phyloP scores from a whole-genome alignment of 768 basidiomycete species.

The Pulveroboletus sp. region DNA sequence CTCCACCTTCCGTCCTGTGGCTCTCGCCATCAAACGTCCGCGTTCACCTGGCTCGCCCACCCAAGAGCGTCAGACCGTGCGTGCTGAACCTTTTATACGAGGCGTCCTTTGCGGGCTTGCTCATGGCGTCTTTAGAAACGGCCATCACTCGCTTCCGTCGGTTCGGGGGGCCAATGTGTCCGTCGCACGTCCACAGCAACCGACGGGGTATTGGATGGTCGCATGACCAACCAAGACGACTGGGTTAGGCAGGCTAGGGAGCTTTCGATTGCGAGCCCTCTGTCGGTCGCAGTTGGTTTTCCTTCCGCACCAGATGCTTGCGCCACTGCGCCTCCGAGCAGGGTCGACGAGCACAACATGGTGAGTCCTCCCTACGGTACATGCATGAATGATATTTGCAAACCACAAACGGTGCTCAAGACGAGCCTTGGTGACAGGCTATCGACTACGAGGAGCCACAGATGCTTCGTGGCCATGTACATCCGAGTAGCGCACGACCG shows the following conservation, averaged over 20 bases:
- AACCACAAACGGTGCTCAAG: slow-evolving; percentile 8
- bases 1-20: slow-evolving; percentile 34
- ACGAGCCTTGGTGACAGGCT: slow-evolving; percentile 12
- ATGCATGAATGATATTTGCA: background rate
- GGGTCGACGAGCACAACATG: slow-evolving; percentile 40
- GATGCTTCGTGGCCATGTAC: slow-evolving; percentile 7
- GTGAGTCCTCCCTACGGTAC: slow-evolving; percentile 29
- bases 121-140: slow-evolving; percentile 48
- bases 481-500: slow-evolving; percentile 9
- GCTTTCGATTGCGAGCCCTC: slow-evolving; percentile 45
- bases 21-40: slow-evolving; percentile 45
- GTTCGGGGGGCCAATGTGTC: slow-evolving; percentile 17
- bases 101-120: background rate
- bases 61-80: slow-evolving; percentile 54
- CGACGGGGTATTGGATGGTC: slow-evolving; percentile 13
- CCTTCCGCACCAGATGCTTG: background rate
- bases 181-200: slow-evolving; percentile 29
- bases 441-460: slow-evolving; percentile 22
- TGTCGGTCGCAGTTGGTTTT: slow-evolving; percentile 16
- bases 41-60: slow-evolving; percentile 52
- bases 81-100: background rate
- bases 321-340: slow-evolving; percentile 4
- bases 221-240: slow-evolving; percentile 54
- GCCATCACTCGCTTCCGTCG: slow-evolving; percentile 37
- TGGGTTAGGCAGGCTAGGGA: slow-evolving; percentile 71